Evolutionary conservation across 2,329 filamentous ascomycete genomes (phyloP).

Genomic region (Ophiostoma angusticollis): DNA sequence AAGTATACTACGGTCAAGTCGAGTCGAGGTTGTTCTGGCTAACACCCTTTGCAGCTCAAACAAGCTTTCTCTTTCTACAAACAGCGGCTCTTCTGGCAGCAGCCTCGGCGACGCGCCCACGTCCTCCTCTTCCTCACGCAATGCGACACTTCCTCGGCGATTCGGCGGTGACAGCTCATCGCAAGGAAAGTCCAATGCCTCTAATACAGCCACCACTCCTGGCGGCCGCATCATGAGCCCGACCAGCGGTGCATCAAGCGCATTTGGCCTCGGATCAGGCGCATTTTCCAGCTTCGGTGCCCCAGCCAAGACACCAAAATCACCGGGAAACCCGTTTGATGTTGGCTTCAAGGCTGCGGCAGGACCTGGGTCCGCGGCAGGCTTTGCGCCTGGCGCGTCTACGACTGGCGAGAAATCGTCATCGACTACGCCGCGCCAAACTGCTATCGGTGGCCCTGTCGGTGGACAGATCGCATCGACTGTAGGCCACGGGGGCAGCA

Average conservation of each 20-base stretch:
- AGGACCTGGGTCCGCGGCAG: slow-evolving; percentile 19
- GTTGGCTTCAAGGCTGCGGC: slow-evolving; percentile 42
- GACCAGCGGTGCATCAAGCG: slow-evolving; percentile 64
- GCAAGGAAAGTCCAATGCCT: slow-evolving; percentile 65
- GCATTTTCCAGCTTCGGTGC: slow-evolving; percentile 94
- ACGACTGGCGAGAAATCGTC: slow-evolving; percentile 52
- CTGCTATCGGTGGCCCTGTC: slow-evolving; percentile 24
- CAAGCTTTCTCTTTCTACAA: slow-evolving; percentile 81
- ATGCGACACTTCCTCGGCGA: slow-evolving; percentile 55
- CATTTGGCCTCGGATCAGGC: slow-evolving; percentile 86
- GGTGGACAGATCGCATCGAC: slow-evolving; percentile 21
- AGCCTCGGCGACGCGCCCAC: slow-evolving; percentile 24
- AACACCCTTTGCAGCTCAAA: slow-evolving; percentile 45
- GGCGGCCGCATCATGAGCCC: slow-evolving; percentile 60
- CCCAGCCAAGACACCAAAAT: slow-evolving; percentile 75
- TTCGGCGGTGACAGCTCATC: slow-evolving; percentile 62
- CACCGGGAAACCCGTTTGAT: slow-evolving; percentile 68
- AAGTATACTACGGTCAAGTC: slow-evolving; percentile 27
- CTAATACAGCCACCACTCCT: slow-evolving; percentile 61
- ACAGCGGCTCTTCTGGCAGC: slow-evolving; percentile 7
- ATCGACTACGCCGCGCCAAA: slow-evolving; percentile 31
- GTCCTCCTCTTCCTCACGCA: slow-evolving; percentile 41
- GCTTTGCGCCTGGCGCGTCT: background rate
- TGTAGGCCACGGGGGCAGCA: slow-evolving; percentile 19
- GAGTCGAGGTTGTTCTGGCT: background rate